Percentiles rank a stretch among this genome's conserved stretches.
Evolutionary conservation across 768 basidiomycete genomes (phyloP).

Genomic region (Macrolepiota albuminosa): DNA sequence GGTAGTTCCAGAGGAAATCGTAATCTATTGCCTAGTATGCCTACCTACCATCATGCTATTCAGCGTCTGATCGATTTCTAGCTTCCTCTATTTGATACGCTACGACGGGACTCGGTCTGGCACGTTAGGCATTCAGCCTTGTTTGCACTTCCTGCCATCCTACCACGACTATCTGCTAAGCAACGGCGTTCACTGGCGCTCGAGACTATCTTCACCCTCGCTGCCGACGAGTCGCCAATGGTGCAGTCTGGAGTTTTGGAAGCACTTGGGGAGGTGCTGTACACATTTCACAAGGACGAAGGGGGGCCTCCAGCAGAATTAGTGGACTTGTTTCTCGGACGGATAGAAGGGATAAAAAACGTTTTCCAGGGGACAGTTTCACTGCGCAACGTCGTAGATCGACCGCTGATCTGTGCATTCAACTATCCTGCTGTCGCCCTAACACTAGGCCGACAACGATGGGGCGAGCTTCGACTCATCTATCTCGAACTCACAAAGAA

Average conservation of each 20-base stretch:
- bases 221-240: conserved; percentile 53
- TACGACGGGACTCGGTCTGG: conserved; percentile 66
- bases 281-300: conserved; percentile 67
- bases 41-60: background rate
- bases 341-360: conserved; percentile 37
- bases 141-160: conserved; percentile 78
- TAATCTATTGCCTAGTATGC: conserved; percentile 58
- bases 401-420: conserved; percentile 78
- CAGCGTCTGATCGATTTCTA: conserved; percentile 24
- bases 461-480: conserved; percentile 64
- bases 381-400: conserved; percentile 61
- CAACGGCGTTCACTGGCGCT: conserved; percentile 63
- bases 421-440: conserved; percentile 90
- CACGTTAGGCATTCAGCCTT: conserved; percentile 87
- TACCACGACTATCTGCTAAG: conserved; percentile 55
- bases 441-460: conserved; percentile 71
- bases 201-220: conserved; percentile 57
- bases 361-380: conserved; percentile 32
- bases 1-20: conserved; percentile 72
- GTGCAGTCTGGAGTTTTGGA: conserved; percentile 83
- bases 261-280: conserved; percentile 83
- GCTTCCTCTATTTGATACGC: conserved; percentile 75
- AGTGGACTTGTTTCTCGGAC: conserved; percentile 72
- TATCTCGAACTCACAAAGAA: conserved; percentile 67
- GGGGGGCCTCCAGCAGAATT: conserved; percentile 71